phyloP scores from a whole-genome alignment of 2,329 filamentous ascomycete species.

The Hymenoscyphus salicellus region DNA sequence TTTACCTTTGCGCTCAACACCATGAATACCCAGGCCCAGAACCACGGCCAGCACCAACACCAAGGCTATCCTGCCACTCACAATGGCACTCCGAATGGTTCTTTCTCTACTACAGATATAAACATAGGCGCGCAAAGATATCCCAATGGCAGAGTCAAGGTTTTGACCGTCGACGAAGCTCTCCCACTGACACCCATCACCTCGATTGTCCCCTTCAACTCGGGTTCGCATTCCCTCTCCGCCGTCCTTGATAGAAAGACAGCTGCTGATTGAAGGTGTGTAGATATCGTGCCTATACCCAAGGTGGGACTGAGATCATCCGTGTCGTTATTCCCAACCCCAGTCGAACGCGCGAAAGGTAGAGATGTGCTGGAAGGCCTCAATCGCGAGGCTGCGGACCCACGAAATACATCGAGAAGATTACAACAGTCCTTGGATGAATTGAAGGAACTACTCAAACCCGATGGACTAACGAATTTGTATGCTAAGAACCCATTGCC shows the following conservation, averaged over 20 bases:
- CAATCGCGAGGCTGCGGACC: constrained; percentile 64
- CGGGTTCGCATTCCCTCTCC: constrained; percentile 51
- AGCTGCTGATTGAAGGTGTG: constrained; percentile 22
- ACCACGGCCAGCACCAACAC: constrained; percentile 15
- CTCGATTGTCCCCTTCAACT: constrained; percentile 74
- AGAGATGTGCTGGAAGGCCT: constrained; percentile 60
- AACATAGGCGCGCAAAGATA: not conserved
- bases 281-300: constrained; percentile 66
- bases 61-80: not conserved
- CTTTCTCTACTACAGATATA: not conserved
- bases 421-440: constrained; percentile 71
- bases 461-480: constrained; percentile 65
- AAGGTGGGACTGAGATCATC: constrained; percentile 53
- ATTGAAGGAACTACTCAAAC: constrained; percentile 69
- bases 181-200: constrained; percentile 80
- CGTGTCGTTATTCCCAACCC: constrained; percentile 50
- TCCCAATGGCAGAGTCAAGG: constrained; percentile 26
- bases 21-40: constrained; percentile 28
- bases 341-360: constrained; percentile 51
- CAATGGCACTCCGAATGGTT: constrained; percentile 21
- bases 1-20: constrained; percentile 26
- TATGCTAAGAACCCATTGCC: constrained; percentile 19
- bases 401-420: constrained; percentile 58
- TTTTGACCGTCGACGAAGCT: constrained; percentile 69
- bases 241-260: not conserved